Evolutionary conservation across 2,329 filamentous ascomycete species (phyloP), one percentile per base, ranked within the genome.

Genomic region (Seiridium cupressi): DNA sequence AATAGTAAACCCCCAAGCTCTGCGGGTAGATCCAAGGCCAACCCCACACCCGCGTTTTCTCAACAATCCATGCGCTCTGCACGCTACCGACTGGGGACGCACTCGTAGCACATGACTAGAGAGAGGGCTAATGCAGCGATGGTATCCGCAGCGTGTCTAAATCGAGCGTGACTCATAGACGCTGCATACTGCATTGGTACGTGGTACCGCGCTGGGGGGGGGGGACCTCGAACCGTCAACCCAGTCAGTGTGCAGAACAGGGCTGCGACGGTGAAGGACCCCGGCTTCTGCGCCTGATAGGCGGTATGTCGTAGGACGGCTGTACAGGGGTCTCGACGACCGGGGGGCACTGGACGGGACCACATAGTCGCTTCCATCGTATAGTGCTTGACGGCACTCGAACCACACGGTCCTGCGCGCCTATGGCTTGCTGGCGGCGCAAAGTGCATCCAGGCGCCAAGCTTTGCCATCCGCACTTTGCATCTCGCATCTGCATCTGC

Each of bases 81-180:
- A 40, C 59, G 60, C 57, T 44, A 18, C 11, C 46, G 46, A 44
- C 46, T 31, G 46, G 46, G 9, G 46, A 31, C 18, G 46, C 46
- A 26, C 18, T 2, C 18, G 18, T 26, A 26, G 18, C 18, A 26
- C 18, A 26, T 26, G 18, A 26, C 18, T 26, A 26, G 18, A 26
- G 18, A 26, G 18, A 26, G 18, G 46, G 58, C 65, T 69, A 67
- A 68, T 70, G 67, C 68, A 68, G 61, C 55, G 60, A 26, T 11
- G 38, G 59, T 55, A 51, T 57, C 54, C 51, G 31, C 61, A 62
- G 66, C 65, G 60, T 68, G 60, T 65, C 61, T 67, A 61, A 66
- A 63, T 67, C 58, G 65, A 26, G 59, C 65, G 65, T 72, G 69
- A 72, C 64, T 72, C 69, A 72, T 66, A 69, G 57, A 64, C 63